Base-by-base conservation (phyloP, 2,329 filamentous ascomycete species). In the Lachnellula cervina region DNA sequence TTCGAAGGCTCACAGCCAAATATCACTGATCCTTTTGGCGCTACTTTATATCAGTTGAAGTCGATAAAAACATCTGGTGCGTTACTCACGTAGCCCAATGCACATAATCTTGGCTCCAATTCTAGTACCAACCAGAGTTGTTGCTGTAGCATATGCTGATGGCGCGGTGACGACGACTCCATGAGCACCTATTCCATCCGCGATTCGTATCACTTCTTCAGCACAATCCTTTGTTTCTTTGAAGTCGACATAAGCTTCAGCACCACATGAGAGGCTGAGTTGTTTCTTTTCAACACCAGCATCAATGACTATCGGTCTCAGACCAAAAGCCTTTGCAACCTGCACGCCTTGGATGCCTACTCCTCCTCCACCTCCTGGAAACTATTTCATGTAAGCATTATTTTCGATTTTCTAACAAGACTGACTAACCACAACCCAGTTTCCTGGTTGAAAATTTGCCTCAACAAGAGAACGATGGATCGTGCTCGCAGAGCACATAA, bases 401-500 rank as follows among this genome's bases (percentile, higher is more conserved):
- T 11, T 32, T 32, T 32, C 8, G 28, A 32, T 32, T 32, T 32
- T 28, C 28, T 2, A 32, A 32, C 1, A 32, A 32, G 9, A 32
- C 2, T 32, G 9, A 11, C 28, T 32, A 9, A 68, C 60, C 2
- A 58, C 62, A 28, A 63, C 62, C 54, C 57, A 61, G 35, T 60
- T 51, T 8, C 57, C 48, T 9, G 54, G 51, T 60, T 64, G 70
- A 46, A 76, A 58, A 51, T 71, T 65, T 37, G 77, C 78, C 42
- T 80, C 77, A 13, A 76, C 72, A 49, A 85, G 70, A 2, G 80
- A 78, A 2, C 78, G 75, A 66, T 84, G 81, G 58, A 83, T 80
- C 1, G 82, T 84, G 6, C 75, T 77, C 0, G 78, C 80, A 44
- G 72, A 76, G 69, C 82, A 85, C 79, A 84, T 83, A 56, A 84